Conservation (phyloP, 2,329 filamentous ascomycete genomes). For the Fusarium sp. region DNA sequence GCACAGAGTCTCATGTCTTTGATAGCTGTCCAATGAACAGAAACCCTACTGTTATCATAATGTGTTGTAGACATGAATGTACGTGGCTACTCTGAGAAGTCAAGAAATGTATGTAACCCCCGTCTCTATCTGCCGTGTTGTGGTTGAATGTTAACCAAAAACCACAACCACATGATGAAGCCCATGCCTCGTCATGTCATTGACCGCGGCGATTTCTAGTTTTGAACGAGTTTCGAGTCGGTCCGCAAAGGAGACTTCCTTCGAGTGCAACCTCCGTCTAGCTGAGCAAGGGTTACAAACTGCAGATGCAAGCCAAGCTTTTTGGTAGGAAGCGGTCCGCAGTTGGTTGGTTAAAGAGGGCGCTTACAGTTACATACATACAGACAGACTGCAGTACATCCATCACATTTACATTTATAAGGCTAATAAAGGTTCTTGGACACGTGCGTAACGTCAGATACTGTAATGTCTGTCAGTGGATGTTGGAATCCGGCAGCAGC, state of each 20-base stretch:
- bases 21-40: not conserved
- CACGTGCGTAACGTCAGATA: constrained; percentile 43
- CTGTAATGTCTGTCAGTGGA: constrained; percentile 7
- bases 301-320: constrained; percentile 32
- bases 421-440: constrained; percentile 10
- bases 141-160: not conserved
- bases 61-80: not conserved
- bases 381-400: not conserved
- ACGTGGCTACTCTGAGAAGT: not conserved
- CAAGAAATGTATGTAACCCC: not conserved
- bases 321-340: constrained; percentile 30
- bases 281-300: constrained; percentile 7
- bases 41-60: not conserved
- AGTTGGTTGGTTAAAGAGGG: constrained; percentile 21
- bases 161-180: constrained; percentile 10
- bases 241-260: constrained; percentile 14
- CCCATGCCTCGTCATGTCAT: not conserved
- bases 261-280: constrained; percentile 22
- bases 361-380: constrained; percentile 29
- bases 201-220: constrained; percentile 27
- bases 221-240: constrained; percentile 21
- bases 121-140: constrained; percentile 2
- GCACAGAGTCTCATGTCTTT: not conserved
- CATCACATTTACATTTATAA: not conserved
- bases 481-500: not conserved